Evolutionary conservation across 805 yeast genomes (phyloP).

Genomic region (Candida coquimbonensis): DNA sequence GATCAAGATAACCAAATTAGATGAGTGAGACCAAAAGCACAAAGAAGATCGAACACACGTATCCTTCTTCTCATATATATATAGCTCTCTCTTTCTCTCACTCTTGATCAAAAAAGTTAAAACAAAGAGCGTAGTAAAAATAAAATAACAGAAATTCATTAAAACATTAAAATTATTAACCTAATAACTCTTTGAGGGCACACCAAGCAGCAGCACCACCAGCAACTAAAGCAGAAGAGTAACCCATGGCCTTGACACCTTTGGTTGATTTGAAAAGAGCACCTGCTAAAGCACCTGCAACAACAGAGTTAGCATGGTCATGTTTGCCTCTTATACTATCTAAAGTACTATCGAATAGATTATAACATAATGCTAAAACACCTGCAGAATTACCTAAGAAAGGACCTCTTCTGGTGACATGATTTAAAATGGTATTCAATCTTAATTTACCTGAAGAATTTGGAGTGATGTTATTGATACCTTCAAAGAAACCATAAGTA

Average conservation of each 20-base stretch:
- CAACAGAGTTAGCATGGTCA: conserved; percentile 76
- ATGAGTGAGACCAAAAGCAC: not conserved
- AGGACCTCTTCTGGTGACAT: conserved; percentile 93
- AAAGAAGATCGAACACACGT: no score
- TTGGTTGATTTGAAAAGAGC: conserved; percentile 82
- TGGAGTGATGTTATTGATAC: conserved; percentile 69
- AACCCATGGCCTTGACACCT: conserved; percentile 84
- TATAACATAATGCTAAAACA: conserved; percentile 84
- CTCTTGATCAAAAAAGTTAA: not conserved
- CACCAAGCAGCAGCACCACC: conserved; percentile 92
- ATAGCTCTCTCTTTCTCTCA: no score
- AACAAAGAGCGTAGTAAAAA: not conserved
- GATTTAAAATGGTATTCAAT: conserved; percentile 84
- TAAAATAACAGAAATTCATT: not conserved
- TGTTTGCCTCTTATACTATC: conserved; percentile 84
- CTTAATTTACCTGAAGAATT: conserved; percentile 73
- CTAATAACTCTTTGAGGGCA: conserved; percentile 49
- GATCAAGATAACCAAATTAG: not conserved
- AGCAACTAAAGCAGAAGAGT: conserved; percentile 80
- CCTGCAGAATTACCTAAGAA: conserved; percentile 94
- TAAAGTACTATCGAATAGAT: conserved; percentile 70
- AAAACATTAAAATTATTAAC: conserved; percentile 1
- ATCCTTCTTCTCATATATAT: no score
- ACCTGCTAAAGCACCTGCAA: conserved; percentile 88
- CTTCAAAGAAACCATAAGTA: conserved; percentile 79